phyloP scores from a whole-genome alignment of 768 basidiomycete genomes.

The Boletus patriciae region DNA sequence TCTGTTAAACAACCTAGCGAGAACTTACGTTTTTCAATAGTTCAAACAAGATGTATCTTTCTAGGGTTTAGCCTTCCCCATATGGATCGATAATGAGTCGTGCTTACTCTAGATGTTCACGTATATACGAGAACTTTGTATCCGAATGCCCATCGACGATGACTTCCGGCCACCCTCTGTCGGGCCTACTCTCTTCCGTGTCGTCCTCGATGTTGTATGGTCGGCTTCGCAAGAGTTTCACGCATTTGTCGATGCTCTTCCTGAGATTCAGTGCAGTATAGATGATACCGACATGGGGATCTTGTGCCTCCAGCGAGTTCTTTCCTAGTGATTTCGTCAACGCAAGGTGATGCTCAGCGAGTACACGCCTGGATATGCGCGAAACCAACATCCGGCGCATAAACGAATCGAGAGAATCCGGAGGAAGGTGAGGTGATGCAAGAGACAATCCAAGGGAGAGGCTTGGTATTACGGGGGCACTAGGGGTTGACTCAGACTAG shows the following conservation, averaged over 20 bases:
- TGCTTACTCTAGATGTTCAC: conserved; percentile 80
- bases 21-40: conserved; percentile 79
- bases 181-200: conserved; percentile 23
- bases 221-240: conserved; percentile 50
- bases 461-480: conserved; percentile 77
- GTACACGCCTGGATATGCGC: conserved; percentile 83
- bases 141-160: conserved; percentile 70
- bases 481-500: conserved; percentile 32
- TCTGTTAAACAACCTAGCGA: not conserved
- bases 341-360: conserved; percentile 87
- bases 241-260: conserved; percentile 70
- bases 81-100: not conserved
- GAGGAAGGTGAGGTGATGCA: conserved; percentile 75
- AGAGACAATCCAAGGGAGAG: conserved; percentile 80
- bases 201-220: conserved; percentile 46
- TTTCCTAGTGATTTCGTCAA: conserved; percentile 58
- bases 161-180: conserved; percentile 58
- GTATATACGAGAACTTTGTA: conserved; percentile 77
- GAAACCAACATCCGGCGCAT: conserved; percentile 92
- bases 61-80: not conserved
- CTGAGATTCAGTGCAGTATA: conserved; percentile 72
- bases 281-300: conserved; percentile 81
- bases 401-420: conserved; percentile 80
- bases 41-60: conserved; percentile 84
- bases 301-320: conserved; percentile 37